Conservation (phyloP, 1,139 yeast genomes). For the Pichia sp. region DNA sequence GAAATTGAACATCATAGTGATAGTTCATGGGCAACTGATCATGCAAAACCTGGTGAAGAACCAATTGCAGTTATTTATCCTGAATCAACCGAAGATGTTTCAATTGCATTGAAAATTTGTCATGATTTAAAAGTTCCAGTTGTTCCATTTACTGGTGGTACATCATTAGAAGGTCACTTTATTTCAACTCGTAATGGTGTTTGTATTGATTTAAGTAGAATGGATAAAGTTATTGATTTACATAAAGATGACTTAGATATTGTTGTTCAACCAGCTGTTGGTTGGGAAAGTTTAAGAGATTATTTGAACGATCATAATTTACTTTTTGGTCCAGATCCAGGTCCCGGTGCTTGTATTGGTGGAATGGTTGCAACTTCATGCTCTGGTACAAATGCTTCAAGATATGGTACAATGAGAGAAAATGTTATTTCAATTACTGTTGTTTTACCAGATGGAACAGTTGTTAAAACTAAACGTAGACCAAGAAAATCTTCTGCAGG, state of each 20-base stretch:
- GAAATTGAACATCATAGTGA: constrained; percentile 21
- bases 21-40: constrained; percentile 58
- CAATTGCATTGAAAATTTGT: constrained; percentile 57
- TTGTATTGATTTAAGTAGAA: constrained; percentile 49
- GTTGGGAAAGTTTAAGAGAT: constrained; percentile 69
- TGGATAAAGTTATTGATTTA: constrained; percentile 51
- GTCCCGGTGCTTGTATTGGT: constrained; percentile 74
- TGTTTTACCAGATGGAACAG: constrained; percentile 74
- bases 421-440: constrained; percentile 66
- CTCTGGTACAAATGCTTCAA: constrained; percentile 75
- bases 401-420: constrained; percentile 74
- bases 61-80: constrained; percentile 59
- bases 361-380: constrained; percentile 75
- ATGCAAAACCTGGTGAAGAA: constrained; percentile 45
- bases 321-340: constrained; percentile 74
- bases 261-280: constrained; percentile 70
- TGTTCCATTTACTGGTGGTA: constrained; percentile 81
- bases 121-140: constrained; percentile 61
- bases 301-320: constrained; percentile 43
- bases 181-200: constrained; percentile 69
- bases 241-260: constrained; percentile 62
- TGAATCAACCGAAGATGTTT: constrained; percentile 59
- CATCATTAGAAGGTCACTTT: constrained; percentile 84
- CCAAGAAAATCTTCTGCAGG: constrained; percentile 79
- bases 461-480: constrained; percentile 63